Conservation (phyloP, 805 yeast species). For the Yamadazyma sp. region DNA sequence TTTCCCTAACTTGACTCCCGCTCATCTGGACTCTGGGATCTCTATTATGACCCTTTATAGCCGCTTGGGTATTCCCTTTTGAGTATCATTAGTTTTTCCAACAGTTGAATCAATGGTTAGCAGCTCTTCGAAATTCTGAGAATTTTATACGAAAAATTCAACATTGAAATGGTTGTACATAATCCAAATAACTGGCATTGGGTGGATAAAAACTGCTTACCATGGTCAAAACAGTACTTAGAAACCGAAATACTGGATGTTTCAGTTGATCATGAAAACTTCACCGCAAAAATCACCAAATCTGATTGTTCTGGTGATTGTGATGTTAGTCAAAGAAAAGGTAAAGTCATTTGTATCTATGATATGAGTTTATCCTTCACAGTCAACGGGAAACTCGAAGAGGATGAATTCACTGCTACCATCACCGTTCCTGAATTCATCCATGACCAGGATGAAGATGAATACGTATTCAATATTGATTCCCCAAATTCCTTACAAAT, state of each 20-base stretch:
- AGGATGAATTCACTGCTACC: conserved; percentile 40
- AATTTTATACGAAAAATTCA: background rate
- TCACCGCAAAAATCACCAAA: conserved; percentile 29
- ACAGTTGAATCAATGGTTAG: no score
- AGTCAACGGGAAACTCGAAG: conserved; percentile 37
- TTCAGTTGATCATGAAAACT: conserved; percentile 21
- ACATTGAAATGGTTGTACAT: conserved; percentile 72
- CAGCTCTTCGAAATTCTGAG: no score
- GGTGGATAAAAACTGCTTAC: conserved; percentile 66
- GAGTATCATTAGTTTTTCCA: no score
- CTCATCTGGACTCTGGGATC: no score
- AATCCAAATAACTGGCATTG: conserved; percentile 79
- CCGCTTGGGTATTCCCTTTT: no score
- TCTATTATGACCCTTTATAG: no score
- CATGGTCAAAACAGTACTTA: conserved; percentile 58
- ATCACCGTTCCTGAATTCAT: conserved; percentile 63
- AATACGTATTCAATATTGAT: conserved; percentile 49
- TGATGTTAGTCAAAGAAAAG: conserved; percentile 81
- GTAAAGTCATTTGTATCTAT: conserved; percentile 71
- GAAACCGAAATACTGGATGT: conserved; percentile 34
- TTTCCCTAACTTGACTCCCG: no score
- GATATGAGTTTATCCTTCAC: conserved; percentile 57
- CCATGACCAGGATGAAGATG: conserved; percentile 74
- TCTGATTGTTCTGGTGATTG: conserved; percentile 65
- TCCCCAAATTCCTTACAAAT: conserved; percentile 42